phyloP scores from a whole-genome alignment of 208 protist species.

The Perkinsela sp. region DNA sequence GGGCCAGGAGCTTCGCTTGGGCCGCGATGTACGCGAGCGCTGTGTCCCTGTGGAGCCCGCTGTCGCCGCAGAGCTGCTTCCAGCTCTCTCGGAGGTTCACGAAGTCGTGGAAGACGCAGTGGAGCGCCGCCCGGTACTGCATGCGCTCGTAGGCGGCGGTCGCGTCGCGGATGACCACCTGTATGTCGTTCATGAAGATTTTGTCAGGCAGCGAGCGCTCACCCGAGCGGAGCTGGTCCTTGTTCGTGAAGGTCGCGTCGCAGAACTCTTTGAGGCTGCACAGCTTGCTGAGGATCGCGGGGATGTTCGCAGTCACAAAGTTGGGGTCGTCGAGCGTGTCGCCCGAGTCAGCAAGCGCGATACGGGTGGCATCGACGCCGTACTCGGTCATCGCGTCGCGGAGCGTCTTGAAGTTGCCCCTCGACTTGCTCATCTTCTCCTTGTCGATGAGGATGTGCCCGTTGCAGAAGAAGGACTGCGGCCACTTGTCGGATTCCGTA shows the following conservation, averaged over 20 bases:
- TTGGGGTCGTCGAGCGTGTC: slow-evolving; percentile 95
- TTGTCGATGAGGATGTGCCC: slow-evolving; percentile 93
- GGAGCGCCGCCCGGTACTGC: slow-evolving; percentile 80
- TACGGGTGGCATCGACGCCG: slow-evolving; percentile 66
- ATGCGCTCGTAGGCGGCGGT: slow-evolving; percentile 64
- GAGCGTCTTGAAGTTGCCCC: slow-evolving; percentile 96
- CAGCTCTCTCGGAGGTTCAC: slow-evolving; percentile 69
- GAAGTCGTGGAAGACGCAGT: slow-evolving; percentile 77
- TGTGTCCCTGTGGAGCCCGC: slow-evolving; percentile 27
- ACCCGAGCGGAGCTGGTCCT: slow-evolving; percentile 14
- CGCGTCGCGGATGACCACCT: slow-evolving; percentile 46
- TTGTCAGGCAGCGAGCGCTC: slow-evolving; percentile 45
- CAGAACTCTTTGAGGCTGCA: slow-evolving; percentile 75
- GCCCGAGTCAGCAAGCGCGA: slow-evolving; percentile 92
- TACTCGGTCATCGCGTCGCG: slow-evolving; percentile 43
- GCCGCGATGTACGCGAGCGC: slow-evolving; percentile 64
- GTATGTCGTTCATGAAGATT: slow-evolving; percentile 76
- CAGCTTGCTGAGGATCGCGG: slow-evolving; percentile 80
- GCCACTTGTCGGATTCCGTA: slow-evolving; percentile 29
- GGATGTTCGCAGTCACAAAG: slow-evolving; percentile 74
- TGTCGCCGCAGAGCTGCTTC: slow-evolving; percentile 37
- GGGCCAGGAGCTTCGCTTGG: slow-evolving; percentile 69
- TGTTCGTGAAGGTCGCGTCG: slow-evolving; percentile 22
- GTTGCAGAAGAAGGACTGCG: slow-evolving; percentile 84
- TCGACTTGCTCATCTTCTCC: slow-evolving; percentile 98